Base-by-base conservation (phyloP, 176 grass and related monocot genomes). In the Raddia distichophylla region DNA sequence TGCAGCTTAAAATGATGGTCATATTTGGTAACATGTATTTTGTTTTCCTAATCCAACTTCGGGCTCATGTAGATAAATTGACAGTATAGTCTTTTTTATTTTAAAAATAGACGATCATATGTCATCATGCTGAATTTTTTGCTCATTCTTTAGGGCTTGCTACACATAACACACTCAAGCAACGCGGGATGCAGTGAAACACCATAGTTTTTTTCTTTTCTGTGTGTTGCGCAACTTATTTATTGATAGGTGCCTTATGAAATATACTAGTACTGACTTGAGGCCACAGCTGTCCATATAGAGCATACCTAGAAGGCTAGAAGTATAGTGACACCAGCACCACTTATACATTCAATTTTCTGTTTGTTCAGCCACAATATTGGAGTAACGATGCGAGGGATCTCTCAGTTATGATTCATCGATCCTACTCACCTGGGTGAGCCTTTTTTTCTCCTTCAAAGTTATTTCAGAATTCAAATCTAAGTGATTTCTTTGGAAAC, bases 181-280 rank as follows among this genome's bases (percentile, higher is more conserved):
- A 75, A 14, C 59, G 13, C 6, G 32, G 27, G 27, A 67, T 32
- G 47, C 11, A 8, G 33, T 67, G 20, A 74, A 74, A 47, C n/a
- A 46, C 0, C 50, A n/a, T n/a, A 27, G 27, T 27, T 27, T 27
- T 27, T 27, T 27, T 27, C 27, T 27, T 27, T 27, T 27, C 27
- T 27, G 27, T 27, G 27, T 27, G 27, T 27, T 27, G 27, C 27
- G 27, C 27, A 27, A 27, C 73, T 42, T 71, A 57, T 57, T 83
- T 85, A 73, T 87, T 87, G 16, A 40, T 56, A 72, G 74, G 66
- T 87, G 74, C 74, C n/a, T 73, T 13, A 33, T 58, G 57, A 48
- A 78, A 49, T 64, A 52, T 71, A 83, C 40, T 15, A 18, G 9
- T 32, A 56, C 71, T 77, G 37, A 69, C 42, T 63, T 82, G 71